phyloP scores from a whole-genome alignment of 1,284 basidiomycete species.

The Ceratorhiza oryzae-sativae region DNA sequence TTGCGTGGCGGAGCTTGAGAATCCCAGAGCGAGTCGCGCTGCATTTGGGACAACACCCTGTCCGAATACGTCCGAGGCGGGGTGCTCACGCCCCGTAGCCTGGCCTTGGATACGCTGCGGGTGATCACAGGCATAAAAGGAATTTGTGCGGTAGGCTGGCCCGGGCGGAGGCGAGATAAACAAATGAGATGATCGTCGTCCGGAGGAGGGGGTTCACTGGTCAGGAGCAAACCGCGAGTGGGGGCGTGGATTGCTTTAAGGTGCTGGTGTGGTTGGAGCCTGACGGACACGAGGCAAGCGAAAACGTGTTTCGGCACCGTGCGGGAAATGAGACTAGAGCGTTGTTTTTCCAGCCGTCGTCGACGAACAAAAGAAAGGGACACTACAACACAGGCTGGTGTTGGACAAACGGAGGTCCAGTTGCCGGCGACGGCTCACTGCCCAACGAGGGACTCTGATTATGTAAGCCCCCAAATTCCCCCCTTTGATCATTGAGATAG shows the following conservation, averaged over 20 bases:
- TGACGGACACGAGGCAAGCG: slow-evolving; percentile 22
- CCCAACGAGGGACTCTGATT: neutral
- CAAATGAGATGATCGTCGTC: slow-evolving; percentile 21
- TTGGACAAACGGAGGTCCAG: slow-evolving; percentile 11
- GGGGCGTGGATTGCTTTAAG: slow-evolving; percentile 12
- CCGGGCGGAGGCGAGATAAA: neutral
- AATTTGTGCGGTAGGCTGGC: neutral
- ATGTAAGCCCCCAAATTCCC: slow-evolving; percentile 3
- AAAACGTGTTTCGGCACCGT: slow-evolving; percentile 19
- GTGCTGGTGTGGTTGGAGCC: neutral
- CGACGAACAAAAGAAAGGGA: neutral
- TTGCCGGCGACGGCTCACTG: slow-evolving; percentile 4
- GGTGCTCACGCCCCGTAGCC: slow-evolving; percentile 26
- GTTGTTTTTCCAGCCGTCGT: neutral
- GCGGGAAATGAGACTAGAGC: neutral
- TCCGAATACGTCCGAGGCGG: slow-evolving; percentile 26
- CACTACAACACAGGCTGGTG: neutral
- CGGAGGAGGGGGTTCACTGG: neutral
- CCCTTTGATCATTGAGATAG: slow-evolving; percentile 24
- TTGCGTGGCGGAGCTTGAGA: slow-evolving; percentile 28
- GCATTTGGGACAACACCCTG: slow-evolving; percentile 24
- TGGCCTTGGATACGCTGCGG: slow-evolving; percentile 24
- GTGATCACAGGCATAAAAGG: slow-evolving; percentile 7
- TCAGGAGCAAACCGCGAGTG: neutral
- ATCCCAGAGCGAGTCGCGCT: slow-evolving; percentile 31